A percentile compares a stretch with the other conserved stretches of the same genome.
These are phyloP conservation scores for Suillus discolor DNA, from an alignment of 768 basidiomycete genomes.

Conservation along the genomic window DNA sequence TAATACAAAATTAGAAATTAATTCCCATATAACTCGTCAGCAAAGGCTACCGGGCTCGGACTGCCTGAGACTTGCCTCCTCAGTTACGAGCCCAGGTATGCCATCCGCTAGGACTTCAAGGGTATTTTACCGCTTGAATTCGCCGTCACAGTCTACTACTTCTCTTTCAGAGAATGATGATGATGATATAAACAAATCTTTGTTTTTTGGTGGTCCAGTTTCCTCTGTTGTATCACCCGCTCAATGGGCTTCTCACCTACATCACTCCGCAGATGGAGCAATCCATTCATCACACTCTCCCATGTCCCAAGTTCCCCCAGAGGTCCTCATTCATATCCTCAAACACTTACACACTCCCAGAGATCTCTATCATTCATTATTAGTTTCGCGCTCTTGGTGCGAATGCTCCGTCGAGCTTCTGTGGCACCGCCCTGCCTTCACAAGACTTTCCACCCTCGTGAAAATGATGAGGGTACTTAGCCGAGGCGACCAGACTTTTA, in stretches of 20 bases:
- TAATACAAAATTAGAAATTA: conserved; percentile 1
- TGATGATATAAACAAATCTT: conserved; percentile 59
- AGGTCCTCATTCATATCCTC: conserved; percentile 91
- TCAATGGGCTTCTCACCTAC: conserved; percentile 51
- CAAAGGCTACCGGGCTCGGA: conserved; percentile 7
- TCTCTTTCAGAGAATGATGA: conserved; percentile 77
- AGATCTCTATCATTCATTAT: conserved; percentile 74
- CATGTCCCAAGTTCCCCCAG: conserved; percentile 78
- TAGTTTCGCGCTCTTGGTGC: conserved; percentile 92
- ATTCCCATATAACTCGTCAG: conserved; percentile 12
- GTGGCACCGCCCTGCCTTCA: conserved; percentile 89
- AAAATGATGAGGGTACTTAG: conserved; percentile 77
- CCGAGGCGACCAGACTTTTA: conserved; percentile 71
- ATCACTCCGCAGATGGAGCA: conserved; percentile 37
- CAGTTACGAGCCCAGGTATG: conserved; percentile 12
- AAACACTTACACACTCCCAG: conserved; percentile 74
- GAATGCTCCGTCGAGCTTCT: conserved; percentile 93
- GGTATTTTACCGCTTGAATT: conserved; percentile 43
- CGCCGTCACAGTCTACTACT: conserved; percentile 69
- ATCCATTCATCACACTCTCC: conserved; percentile 45
- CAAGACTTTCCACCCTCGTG: conserved; percentile 67
- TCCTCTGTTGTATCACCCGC: conserved; percentile 59
- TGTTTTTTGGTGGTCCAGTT: conserved; percentile 39
- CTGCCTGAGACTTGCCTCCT: conserved; percentile 1
- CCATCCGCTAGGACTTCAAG: conserved; percentile 32